phyloP scores from a whole-genome alignment of 257 asterid genomes.

The Petunia axillaris region DNA sequence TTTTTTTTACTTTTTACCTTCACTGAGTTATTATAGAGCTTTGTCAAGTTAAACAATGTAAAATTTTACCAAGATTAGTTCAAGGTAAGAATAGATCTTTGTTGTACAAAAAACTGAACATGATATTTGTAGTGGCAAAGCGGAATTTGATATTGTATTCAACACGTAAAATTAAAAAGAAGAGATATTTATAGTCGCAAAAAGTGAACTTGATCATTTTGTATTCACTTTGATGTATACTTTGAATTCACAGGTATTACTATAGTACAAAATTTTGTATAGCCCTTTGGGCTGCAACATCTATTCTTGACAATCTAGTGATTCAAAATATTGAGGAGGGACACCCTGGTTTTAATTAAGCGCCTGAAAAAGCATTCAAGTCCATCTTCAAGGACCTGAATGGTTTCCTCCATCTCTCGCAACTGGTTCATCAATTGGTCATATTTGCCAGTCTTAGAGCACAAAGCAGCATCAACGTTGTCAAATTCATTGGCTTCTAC shows the following conservation, averaged over 20 bases:
- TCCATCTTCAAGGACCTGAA: conserved; percentile 40
- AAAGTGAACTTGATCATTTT: neutral
- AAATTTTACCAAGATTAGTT: too few species aligned
- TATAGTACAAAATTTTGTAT: conserved; percentile 29
- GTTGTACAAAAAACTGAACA: neutral
- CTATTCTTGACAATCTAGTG: conserved; percentile 31
- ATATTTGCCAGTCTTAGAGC: neutral
- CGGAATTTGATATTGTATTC: neutral
- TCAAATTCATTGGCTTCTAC: conserved; percentile 40
- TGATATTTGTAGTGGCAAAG: neutral
- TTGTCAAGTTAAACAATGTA: too few species aligned
- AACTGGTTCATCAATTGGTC: conserved; percentile 29
- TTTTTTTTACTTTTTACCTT: too few species aligned
- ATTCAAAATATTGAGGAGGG: conserved; percentile 44
- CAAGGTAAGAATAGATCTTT: neutral
- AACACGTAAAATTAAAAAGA: neutral
- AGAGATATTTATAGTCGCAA: neutral
- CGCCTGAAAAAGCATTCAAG: conserved; percentile 41
- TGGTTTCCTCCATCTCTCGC: conserved; percentile 42
- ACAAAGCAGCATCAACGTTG: conserved; percentile 35
- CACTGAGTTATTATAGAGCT: too few species aligned
- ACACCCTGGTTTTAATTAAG: conserved; percentile 45
- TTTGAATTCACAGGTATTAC: neutral
- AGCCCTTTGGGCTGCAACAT: conserved; percentile 1
- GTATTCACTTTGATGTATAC: neutral